Percentiles rank a stretch among this genome's conserved stretches.
Evolutionary conservation across 805 yeast species (phyloP).

Genomic region (Blastobotrys mokoenaii): DNA sequence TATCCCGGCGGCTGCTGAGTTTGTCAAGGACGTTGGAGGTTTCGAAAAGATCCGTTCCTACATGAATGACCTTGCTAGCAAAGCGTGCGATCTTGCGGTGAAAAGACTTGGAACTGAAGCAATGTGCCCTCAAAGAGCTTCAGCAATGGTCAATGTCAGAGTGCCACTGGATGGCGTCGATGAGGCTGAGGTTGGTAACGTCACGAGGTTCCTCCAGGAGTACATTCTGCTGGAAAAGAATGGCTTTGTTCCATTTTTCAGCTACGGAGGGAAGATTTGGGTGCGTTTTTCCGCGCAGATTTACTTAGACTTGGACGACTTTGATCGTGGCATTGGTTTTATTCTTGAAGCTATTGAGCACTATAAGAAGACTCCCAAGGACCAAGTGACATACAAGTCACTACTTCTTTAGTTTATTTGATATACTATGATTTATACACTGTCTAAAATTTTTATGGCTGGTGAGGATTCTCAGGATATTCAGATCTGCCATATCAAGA

Average conservation of each 20-base stretch:
- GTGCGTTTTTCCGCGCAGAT: slow-evolving; percentile 53
- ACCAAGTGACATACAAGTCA: not conserved
- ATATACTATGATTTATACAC: too few relatives aligned
- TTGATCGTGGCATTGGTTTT: slow-evolving; percentile 36
- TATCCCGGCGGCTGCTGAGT: slow-evolving; percentile 43
- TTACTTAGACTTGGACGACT: slow-evolving; percentile 51
- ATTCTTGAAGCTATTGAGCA: slow-evolving; percentile 28
- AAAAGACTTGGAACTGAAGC: slow-evolving; percentile 33
- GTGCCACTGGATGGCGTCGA: slow-evolving; percentile 27
- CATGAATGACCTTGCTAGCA: slow-evolving; percentile 36
- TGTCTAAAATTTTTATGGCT: too few relatives aligned
- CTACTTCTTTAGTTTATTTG: not conserved
- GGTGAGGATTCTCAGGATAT: too few relatives aligned
- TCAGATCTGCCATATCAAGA: too few relatives aligned
- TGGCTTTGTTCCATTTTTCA: slow-evolving; percentile 41
- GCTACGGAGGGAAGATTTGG: slow-evolving; percentile 36
- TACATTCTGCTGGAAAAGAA: slow-evolving; percentile 25
- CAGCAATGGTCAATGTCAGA: slow-evolving; percentile 38
- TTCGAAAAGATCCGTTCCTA: slow-evolving; percentile 43
- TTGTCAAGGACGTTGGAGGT: slow-evolving; percentile 49
- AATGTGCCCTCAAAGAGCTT: slow-evolving; percentile 18
- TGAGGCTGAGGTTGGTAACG: slow-evolving; percentile 14
- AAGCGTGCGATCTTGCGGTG: slow-evolving; percentile 36
- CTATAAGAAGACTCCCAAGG: not conserved
- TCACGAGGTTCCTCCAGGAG: slow-evolving; percentile 16